Base-by-base conservation (phyloP, 805 yeast species). In the Crinitomyces ghanaensis region DNA sequence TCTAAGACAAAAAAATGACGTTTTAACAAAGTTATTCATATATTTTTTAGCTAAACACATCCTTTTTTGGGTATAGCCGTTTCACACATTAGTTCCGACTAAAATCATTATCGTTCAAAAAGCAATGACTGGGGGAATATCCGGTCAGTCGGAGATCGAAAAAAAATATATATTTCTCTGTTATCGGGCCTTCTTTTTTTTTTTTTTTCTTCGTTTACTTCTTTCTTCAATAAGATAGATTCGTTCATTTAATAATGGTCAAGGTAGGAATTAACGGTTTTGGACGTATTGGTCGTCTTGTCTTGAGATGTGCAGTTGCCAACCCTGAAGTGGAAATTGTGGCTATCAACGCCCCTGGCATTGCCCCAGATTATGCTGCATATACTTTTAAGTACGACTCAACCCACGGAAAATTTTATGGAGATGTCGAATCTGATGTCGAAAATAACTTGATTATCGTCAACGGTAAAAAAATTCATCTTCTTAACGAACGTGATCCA, bases 301-400 rank as follows among this genome's bases (percentile, higher is more conserved):
- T 61, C 44, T 66, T 83, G 51, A 78, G 94, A 70, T 70, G 79
- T 56, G 91, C 91, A 43, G 64, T 82, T 46, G 46, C 59, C 40
- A 72, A 81, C 70, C 59, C 65, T 38, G 85, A 77, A 63, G 75
- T 84, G 54, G 71, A 78, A 49, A 77, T 83, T 44, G 82, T 80
- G 45, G 93, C 91, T 46, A 66, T 83, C 70, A 83, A 83, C 63
- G 91, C 84, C 61, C 95, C 95, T 41, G 83, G 80, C 69, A 83
- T 82, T 53, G 73, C 74, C 42, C 71, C 93, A 39, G 93, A 82
- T 47, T 83, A 83, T 64, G 93, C 93, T 53, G 80, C 94, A 43
- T 83, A 83, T 72, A 75, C 83, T 81, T 80, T 83, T 79, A 83
- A 82, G 70, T 83, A 81, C 66, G 95, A 83, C 64, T 80, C 94